These are phyloP conservation scores for Citrus medica DNA, from an alignment of 345 rosid species.

Conservation along the genomic window DNA sequence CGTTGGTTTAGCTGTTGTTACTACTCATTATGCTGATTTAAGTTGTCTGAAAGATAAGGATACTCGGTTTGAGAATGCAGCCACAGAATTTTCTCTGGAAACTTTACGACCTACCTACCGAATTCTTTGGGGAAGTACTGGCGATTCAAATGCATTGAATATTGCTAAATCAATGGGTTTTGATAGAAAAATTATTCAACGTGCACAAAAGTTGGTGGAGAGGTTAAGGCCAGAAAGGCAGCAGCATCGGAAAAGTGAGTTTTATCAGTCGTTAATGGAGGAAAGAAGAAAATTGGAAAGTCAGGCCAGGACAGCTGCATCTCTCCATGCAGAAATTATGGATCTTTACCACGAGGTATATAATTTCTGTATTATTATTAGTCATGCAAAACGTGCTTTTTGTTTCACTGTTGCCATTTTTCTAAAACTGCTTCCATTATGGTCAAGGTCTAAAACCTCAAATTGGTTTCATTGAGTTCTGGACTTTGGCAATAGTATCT, in stretches of 20 bases:
- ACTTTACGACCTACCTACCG: slow-evolving; percentile 76
- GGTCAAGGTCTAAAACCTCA: not conserved
- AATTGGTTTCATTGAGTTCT: not conserved
- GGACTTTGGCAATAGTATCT: not conserved
- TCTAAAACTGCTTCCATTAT: not conserved
- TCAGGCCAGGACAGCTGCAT: slow-evolving; percentile 53
- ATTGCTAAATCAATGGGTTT: slow-evolving; percentile 87
- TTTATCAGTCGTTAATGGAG: slow-evolving; percentile 68
- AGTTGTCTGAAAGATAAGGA: slow-evolving; percentile 78
- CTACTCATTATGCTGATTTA: slow-evolving; percentile 90
- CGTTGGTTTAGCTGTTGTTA: slow-evolving; percentile 67
- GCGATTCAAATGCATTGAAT: slow-evolving; percentile 79
- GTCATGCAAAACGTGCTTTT: not conserved
- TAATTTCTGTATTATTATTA: slow-evolving; percentile 1
- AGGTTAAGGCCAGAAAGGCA: slow-evolving; percentile 70
- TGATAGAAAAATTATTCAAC: slow-evolving; percentile 50
- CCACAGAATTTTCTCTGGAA: slow-evolving; percentile 88
- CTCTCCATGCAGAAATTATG: slow-evolving; percentile 59
- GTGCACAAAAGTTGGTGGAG: slow-evolving; percentile 70
- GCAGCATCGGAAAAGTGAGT: slow-evolving; percentile 53
- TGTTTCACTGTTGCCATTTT: not conserved
- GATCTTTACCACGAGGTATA: slow-evolving; percentile 65
- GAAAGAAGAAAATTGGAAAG: slow-evolving; percentile 69
- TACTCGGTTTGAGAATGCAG: slow-evolving; percentile 74
- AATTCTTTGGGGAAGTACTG: slow-evolving; percentile 82